These are phyloP conservation scores for Zelopaecilomyces penicillatus DNA, from an alignment of 2,329 filamentous ascomycete genomes.

Conservation along the genomic window DNA sequence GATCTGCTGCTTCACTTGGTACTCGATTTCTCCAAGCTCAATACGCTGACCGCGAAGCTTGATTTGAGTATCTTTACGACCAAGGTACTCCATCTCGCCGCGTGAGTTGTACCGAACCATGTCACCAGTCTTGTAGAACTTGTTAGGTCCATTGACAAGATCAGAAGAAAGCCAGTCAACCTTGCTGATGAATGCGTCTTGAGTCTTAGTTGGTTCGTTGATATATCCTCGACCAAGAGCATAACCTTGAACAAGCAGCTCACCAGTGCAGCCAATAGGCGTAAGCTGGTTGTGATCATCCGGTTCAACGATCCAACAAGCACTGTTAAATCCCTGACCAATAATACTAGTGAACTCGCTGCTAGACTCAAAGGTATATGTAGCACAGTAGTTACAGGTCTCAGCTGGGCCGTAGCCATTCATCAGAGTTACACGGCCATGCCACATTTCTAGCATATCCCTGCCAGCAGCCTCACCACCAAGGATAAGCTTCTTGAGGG, in stretches of 20 bases:
- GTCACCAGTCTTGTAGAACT: slow-evolving; percentile 37
- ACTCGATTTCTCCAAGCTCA: slow-evolving; percentile 28
- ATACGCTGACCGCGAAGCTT: slow-evolving; percentile 47
- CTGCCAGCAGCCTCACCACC: slow-evolving; percentile 21
- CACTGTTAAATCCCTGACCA: neutral
- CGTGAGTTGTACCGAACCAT: slow-evolving; percentile 30
- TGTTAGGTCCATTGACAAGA: too few species aligned
- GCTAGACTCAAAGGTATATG: neutral
- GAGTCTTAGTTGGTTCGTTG: slow-evolving; percentile 10
- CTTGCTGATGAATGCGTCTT: slow-evolving; percentile 7
- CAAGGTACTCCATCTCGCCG: slow-evolving; percentile 31
- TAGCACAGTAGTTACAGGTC: neutral
- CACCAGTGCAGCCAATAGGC: slow-evolving; percentile 13
- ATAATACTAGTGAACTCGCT: neutral
- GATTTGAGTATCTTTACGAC: too few species aligned
- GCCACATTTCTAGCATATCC: slow-evolving; percentile 11
- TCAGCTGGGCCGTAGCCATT: slow-evolving; percentile 12
- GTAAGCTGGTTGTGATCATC: slow-evolving; percentile 10
- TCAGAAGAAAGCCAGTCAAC: neutral
- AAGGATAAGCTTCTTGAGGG: slow-evolving; percentile 3
- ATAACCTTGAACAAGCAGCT: slow-evolving; percentile 13
- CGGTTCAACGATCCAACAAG: slow-evolving; percentile 11
- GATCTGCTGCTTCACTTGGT: neutral
- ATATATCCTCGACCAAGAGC: slow-evolving; percentile 13
- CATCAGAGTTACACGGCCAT: neutral